phyloP scores from a whole-genome alignment of 2,329 filamentous ascomycete genomes.

The Corinectria fuckeliana region DNA sequence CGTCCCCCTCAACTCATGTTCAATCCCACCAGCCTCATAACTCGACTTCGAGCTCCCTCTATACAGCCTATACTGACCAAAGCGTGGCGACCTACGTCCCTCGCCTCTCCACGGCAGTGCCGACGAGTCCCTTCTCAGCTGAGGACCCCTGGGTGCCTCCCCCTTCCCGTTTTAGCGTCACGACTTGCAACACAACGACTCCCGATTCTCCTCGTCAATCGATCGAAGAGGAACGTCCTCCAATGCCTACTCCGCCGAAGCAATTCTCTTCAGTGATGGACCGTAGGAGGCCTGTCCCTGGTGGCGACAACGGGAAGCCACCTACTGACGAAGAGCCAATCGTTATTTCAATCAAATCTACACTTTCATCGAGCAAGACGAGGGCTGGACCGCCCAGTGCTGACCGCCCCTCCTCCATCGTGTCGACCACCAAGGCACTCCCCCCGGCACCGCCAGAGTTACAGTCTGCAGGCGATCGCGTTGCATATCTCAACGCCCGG shows the following conservation, averaged over 20 bases:
- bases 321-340: conserved; percentile 36
- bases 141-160: conserved; percentile 56
- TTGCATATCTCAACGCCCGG: conserved; percentile 70
- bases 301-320: conserved; percentile 29
- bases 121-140: conserved; percentile 27
- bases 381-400: not conserved
- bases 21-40: conserved; percentile 39
- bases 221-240: conserved; percentile 34
- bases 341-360: conserved; percentile 40
- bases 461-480: conserved; percentile 63
- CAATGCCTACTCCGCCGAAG: conserved; percentile 33
- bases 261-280: conserved; percentile 39
- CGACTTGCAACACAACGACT: conserved; percentile 63
- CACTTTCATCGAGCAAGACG: conserved; percentile 11
- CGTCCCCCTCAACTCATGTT: conserved; percentile 43
- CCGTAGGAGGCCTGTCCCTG: conserved; percentile 41
- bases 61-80: conserved; percentile 41
- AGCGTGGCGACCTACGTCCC: conserved; percentile 22
- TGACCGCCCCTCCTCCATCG: conserved; percentile 40
- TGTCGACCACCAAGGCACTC: conserved; percentile 62
- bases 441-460: conserved; percentile 67
- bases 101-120: conserved; percentile 16
- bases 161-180: conserved; percentile 68
- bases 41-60: conserved; percentile 45
- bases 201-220: conserved; percentile 37